Evolutionary conservation across 495 filamentous ascomycete genomes (phyloP).

Genomic region (Penicillium daleae): DNA sequence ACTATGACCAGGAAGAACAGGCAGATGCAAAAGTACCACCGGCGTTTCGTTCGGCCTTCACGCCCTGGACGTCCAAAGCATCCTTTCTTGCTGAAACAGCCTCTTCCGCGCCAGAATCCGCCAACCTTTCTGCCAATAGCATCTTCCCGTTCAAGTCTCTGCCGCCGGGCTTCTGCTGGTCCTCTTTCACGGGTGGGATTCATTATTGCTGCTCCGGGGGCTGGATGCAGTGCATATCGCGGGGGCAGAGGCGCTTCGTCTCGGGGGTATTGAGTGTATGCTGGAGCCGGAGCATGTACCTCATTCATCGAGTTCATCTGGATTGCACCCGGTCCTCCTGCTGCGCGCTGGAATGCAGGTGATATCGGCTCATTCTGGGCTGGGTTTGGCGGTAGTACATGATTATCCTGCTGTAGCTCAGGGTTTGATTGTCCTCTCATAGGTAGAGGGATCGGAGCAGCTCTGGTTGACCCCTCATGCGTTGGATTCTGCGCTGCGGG

Average conservation of each 20-base stretch:
- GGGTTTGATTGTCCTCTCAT: not conserved
- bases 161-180: conserved; percentile 56
- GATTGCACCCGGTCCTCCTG: conserved; percentile 48
- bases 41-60: conserved; percentile 65
- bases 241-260: conserved; percentile 30
- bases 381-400: not conserved
- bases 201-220: conserved; percentile 28
- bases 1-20: conserved; percentile 60
- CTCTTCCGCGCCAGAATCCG: conserved; percentile 63
- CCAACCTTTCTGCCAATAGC: conserved; percentile 56
- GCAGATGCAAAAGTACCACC: conserved; percentile 61
- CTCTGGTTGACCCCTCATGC: not conserved
- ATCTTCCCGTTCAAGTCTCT: conserved; percentile 67
- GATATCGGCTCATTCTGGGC: conserved; percentile 33
- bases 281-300: conserved; percentile 44
- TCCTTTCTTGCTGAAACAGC: conserved; percentile 59
- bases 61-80: conserved; percentile 64
- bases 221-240: conserved; percentile 27
- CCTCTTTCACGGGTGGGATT: conserved; percentile 37
- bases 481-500: not conserved
- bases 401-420: not conserved
- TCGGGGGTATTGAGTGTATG: conserved; percentile 32
- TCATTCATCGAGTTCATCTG: conserved; percentile 52
- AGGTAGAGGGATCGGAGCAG: not conserved
- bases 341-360: conserved; percentile 45